A percentile compares a stretch with the other conserved stretches of the same genome.
phyloP scores from a whole-genome alignment of 108 stramenopile genomes.

The Parmales sp. region DNA sequence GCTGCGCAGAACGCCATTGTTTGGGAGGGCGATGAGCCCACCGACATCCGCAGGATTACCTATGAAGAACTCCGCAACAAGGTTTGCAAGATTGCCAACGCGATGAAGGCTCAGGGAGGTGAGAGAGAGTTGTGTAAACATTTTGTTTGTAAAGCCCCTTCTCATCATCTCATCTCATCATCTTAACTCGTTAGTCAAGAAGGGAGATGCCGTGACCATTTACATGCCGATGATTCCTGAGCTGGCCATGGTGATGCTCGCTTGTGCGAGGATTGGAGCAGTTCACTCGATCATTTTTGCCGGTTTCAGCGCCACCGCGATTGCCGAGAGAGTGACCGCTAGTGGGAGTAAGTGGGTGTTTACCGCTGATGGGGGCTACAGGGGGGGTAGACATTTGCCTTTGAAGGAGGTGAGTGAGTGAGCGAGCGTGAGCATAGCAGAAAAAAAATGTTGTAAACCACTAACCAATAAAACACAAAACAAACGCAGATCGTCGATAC shows the following conservation, averaged over 20 bases:
- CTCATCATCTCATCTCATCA: background rate
- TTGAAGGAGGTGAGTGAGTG: background rate
- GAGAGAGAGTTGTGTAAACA: too few relatives aligned
- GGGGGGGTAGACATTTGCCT: conserved; percentile 22
- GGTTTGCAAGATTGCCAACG: conserved; percentile 66
- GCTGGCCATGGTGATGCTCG: conserved; percentile 69
- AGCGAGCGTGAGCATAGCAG: background rate
- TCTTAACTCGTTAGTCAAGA: conserved; percentile 25
- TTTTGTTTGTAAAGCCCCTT: too few relatives aligned
- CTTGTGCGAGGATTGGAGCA: conserved; percentile 74
- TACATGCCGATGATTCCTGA: conserved; percentile 91
- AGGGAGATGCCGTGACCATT: conserved; percentile 65
- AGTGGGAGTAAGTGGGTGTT: conserved; percentile 66
- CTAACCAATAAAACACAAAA: background rate
- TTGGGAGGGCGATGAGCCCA: conserved; percentile 78
- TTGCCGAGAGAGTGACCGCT: conserved; percentile 79
- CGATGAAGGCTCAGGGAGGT: conserved; percentile 51
- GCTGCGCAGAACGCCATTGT: conserved; percentile 55
- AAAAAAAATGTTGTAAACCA: background rate
- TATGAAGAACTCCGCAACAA: conserved; percentile 48
- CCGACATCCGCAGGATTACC: conserved; percentile 31
- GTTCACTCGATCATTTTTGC: conserved; percentile 84
- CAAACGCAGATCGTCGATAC: conserved; percentile 60
- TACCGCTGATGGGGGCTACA: conserved; percentile 71
- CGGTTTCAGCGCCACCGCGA: conserved; percentile 84